Percentiles rank a stretch among this genome's conserved stretches.
Conservation (phyloP, 2,329 filamentous ascomycete species). For the Xylariaceae sp. region DNA sequence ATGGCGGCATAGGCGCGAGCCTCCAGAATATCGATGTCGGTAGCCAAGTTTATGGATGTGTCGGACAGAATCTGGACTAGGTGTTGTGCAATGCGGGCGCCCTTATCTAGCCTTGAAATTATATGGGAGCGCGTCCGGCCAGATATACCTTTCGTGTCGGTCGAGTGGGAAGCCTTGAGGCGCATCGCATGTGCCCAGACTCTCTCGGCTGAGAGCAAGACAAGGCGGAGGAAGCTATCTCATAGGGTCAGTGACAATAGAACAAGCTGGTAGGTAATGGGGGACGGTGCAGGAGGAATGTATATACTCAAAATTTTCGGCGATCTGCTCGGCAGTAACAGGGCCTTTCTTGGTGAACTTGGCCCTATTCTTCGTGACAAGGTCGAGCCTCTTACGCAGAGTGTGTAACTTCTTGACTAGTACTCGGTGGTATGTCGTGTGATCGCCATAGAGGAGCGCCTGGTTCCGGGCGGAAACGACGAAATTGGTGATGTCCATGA, state of each 20-base stretch:
- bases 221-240: constrained; percentile 65
- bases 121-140: constrained; percentile 82
- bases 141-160: constrained; percentile 72
- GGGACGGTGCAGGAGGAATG: neutral
- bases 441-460: constrained; percentile 82
- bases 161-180: constrained; percentile 77
- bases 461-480: constrained; percentile 74
- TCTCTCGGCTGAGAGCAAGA: constrained; percentile 80
- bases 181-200: constrained; percentile 95
- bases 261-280: neutral
- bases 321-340: constrained; percentile 70
- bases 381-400: constrained; percentile 76
- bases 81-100: constrained; percentile 60
- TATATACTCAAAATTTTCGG: constrained; percentile 66
- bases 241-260: constrained; percentile 7
- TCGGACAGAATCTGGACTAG: constrained; percentile 64
- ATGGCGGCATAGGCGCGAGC: constrained; percentile 76
- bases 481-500: constrained; percentile 87
- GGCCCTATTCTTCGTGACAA: constrained; percentile 75
- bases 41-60: constrained; percentile 57
- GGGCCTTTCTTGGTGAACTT: constrained; percentile 71
- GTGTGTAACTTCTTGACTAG: constrained; percentile 76
- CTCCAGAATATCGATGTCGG: constrained; percentile 69
- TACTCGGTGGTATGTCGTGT: constrained; percentile 75
- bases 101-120: constrained; percentile 79